Conservation (phyloP, 2,329 filamentous ascomycete genomes). For the Fusarium brachygibbosum region DNA sequence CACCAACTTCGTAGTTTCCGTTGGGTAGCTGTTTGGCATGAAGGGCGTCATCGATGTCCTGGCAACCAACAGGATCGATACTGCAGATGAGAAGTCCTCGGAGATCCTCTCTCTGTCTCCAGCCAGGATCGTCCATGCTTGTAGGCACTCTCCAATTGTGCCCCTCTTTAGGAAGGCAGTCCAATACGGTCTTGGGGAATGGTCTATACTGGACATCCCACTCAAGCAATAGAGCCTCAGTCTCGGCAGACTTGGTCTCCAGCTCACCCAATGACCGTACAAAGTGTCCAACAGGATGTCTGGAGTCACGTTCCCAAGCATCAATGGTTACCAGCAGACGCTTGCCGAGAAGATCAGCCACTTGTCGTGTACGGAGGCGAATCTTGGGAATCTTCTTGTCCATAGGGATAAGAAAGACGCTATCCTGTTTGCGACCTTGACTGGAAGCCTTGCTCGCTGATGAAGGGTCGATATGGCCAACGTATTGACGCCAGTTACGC, state of each 20-base stretch:
- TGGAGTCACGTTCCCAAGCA: conserved; percentile 92
- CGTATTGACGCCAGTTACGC: conserved; percentile 97
- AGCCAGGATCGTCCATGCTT: conserved; percentile 84
- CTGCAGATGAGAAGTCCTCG: conserved; percentile 92
- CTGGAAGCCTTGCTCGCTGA: conserved; percentile 81
- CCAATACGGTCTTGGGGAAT: conserved; percentile 94
- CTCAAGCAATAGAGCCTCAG: conserved; percentile 91
- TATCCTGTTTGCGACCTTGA: conserved; percentile 88
- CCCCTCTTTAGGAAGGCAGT: conserved; percentile 91
- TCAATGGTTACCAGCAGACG: conserved; percentile 94
- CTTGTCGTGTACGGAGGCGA: conserved; percentile 89
- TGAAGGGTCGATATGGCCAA: conserved; percentile 91
- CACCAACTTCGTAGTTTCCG: conserved; percentile 94
- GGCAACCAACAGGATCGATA: conserved; percentile 95
- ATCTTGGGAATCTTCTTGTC: conserved; percentile 99
- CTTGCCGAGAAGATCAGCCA: conserved; percentile 88
- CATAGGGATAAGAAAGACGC: conserved; percentile 96
- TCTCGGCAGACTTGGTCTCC: conserved; percentile 97
- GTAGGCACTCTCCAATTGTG: conserved; percentile 93
- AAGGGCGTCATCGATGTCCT: conserved; percentile 97
- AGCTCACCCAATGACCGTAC: conserved; percentile 92
- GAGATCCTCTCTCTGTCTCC: conserved; percentile 87
- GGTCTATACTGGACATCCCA: conserved; percentile 98
- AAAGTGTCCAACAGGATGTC: conserved; percentile 94
- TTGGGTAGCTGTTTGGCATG: conserved; percentile 89